Conservation (phyloP, 257 asterid species). For the Penstemon eatonii region DNA sequence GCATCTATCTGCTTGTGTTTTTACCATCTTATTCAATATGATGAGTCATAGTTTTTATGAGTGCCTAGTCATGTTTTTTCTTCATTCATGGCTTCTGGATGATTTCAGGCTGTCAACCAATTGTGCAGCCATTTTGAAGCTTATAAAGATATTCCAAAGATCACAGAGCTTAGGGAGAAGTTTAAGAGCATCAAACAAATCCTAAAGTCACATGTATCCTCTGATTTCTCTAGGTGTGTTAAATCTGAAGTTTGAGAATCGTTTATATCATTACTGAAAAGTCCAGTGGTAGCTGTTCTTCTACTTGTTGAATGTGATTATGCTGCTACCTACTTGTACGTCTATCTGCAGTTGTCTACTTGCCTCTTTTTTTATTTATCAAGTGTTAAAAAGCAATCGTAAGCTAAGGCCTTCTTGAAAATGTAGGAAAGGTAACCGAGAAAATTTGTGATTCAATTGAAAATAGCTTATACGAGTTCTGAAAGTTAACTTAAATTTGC, state of each 20-base stretch:
- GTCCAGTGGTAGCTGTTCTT: slow-evolving; percentile 6
- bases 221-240: slow-evolving; percentile 92
- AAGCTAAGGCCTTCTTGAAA: neutral
- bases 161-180: slow-evolving; percentile 89
- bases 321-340: slow-evolving; percentile 16
- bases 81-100: slow-evolving; percentile 30
- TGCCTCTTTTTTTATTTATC: neutral
- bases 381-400: neutral
- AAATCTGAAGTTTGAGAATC: slow-evolving; percentile 21
- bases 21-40: too few relatives aligned
- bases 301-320: neutral
- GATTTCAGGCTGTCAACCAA: slow-evolving; percentile 94
- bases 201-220: slow-evolving; percentile 85
- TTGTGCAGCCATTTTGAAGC: slow-evolving; percentile 96
- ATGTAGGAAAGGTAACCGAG: neutral
- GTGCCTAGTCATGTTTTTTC: neutral
- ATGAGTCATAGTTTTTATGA: too few relatives aligned
- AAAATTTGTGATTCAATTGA: neutral
- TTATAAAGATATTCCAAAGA: slow-evolving; percentile 86
- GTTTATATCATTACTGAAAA: slow-evolving; percentile 9
- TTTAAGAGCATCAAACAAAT: slow-evolving; percentile 94
- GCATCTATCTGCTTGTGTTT: too few relatives aligned
- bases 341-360: neutral
- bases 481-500: neutral
- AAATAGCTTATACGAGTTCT: neutral